Evolutionary conservation across 441 rosid genomes (phyloP), one percentile per base, ranked within the genome.

Genomic region (Arabidopsis lyrata): DNA sequence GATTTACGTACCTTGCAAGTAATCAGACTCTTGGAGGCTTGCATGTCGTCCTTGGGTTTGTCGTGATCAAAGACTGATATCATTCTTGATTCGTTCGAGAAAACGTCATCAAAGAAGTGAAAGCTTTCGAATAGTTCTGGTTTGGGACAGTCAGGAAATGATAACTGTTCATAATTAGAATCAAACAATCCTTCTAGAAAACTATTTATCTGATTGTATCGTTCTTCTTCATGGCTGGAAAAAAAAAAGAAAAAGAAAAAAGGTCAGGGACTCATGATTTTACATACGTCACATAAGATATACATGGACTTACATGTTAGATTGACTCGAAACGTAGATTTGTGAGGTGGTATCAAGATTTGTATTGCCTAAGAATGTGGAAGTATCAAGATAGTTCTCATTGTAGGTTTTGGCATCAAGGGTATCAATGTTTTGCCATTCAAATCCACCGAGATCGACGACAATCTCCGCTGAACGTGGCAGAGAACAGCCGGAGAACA

Each of bases 341-440:
- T 81, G 89, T 69, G 85, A 68, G 38, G 81, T 59, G 47, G 90
- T 82, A 78, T 84, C 88, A 65, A 84, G 84, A 80, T 77, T 82
- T 80, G 4, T 48, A 32, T 39, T 63, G 76, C 31, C 69, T 76
- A 76, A 32, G 14, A 32, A 59, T 22, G 50, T 52, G 15, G 56
- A 67, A 66, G 73, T 59, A 74, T 27, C 6, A 60, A 16, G 14
- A 34, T 70, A 16, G 61, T 42, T 70, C 24, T 63, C 64, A 31
- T 64, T 60, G 41, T 66, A 47, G 35, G 80, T 66, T 54, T 81
- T 82, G 68, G 78, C 57, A 48, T 86, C 87, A 59, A 73, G 56
- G 50, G 62, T 49, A 5, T 77, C 81, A 59, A 31, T 41, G 55
- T 62, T 66, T 36, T 35, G 20, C 90, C 88, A 79, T 24, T 70